Percentiles rank a stretch among this genome's conserved stretches.
Evolutionary conservation across 106 monocot species (phyloP).

Genomic region (Allium cepa): DNA sequence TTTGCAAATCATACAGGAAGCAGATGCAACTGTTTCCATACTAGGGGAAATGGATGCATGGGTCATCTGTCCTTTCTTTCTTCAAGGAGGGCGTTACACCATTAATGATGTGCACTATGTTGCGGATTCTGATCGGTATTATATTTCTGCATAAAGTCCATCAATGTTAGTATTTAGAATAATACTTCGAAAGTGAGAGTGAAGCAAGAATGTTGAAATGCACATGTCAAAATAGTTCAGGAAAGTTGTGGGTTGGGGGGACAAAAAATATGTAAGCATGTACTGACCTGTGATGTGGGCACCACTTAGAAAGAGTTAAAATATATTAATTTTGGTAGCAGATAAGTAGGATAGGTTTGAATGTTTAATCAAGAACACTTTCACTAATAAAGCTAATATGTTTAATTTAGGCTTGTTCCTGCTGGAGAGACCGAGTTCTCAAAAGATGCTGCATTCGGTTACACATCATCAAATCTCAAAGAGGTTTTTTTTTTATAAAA

Average conservation of each 20-base stretch:
- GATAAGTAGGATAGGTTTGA: too few species aligned
- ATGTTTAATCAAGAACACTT: neutral
- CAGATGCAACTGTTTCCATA: conserved; percentile 81
- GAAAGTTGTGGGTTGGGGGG: too few species aligned
- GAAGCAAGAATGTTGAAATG: too few species aligned
- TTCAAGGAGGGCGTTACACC: conserved; percentile 94
- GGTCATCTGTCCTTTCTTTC: conserved; percentile 96
- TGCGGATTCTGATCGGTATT: conserved; percentile 78
- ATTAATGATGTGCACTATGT: conserved; percentile 90
- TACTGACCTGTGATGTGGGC: too few species aligned
- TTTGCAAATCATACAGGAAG: conserved; percentile 45
- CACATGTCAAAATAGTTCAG: too few species aligned
- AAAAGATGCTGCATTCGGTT: conserved; percentile 93
- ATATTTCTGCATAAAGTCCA: neutral
- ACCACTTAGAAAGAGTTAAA: too few species aligned
- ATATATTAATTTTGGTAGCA: too few species aligned
- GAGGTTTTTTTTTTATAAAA: conserved; percentile 51
- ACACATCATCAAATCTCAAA: conserved; percentile 87
- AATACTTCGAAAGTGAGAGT: too few species aligned
- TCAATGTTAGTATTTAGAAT: neutral
- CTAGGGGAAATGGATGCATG: conserved; percentile 99
- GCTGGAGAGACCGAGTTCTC: conserved; percentile 93
- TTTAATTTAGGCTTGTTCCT: conserved; percentile 63
- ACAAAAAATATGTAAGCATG: too few species aligned
- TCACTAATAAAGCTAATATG: neutral